Base-by-base conservation (phyloP, 139 green algal species). In the Nannochloris sp. region DNA sequence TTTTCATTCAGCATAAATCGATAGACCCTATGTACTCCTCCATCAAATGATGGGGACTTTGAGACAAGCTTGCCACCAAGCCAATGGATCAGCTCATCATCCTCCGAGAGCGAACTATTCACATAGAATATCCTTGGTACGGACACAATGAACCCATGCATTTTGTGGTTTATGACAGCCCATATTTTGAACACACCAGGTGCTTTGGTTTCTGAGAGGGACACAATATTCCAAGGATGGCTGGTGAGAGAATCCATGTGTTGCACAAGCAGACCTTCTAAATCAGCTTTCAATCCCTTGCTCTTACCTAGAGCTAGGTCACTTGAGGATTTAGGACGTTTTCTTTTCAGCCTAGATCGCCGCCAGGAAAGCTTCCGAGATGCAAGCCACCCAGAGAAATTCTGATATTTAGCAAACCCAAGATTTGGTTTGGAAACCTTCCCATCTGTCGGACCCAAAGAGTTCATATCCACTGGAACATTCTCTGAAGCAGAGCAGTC, bases 171-270 rank as follows among this genome's bases (percentile, higher is more conserved):
- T 8, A 82, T 78, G 49, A 93, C 65, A 26, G 68, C 81, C 83
- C 83, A 89, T 1, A 72, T 60, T 58, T 74, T 83, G 60, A 64
- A 67, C 26, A 69, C 44, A 26, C 71, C 71, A n/a, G 79, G 75
- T 28, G 46, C 14, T 2, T 26, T 3, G 1, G 79, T 85, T 17
- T 77, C 61, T 6, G 77, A 76, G 3, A 96, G 48, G 62, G 89
- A 80, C 50, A 97, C 56, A 57, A 97, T 71, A 78, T 97, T 84
- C 90, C 85, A 93, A 63, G 73, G 76, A 14, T 61, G 51, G 8
- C 67, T 63, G 36, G 73, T 67, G 14, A 68, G 70, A 10, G 60
- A 56, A 36, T 67, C 77, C 17, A 67, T 66, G 60, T 79, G 81
- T 72, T 81, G 76, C 62, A 63, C 63, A 49, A 88, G 82, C 55